Evolutionary conservation across 148 eudicot genomes (phyloP).

Genomic region (Beta vulgaris): DNA sequence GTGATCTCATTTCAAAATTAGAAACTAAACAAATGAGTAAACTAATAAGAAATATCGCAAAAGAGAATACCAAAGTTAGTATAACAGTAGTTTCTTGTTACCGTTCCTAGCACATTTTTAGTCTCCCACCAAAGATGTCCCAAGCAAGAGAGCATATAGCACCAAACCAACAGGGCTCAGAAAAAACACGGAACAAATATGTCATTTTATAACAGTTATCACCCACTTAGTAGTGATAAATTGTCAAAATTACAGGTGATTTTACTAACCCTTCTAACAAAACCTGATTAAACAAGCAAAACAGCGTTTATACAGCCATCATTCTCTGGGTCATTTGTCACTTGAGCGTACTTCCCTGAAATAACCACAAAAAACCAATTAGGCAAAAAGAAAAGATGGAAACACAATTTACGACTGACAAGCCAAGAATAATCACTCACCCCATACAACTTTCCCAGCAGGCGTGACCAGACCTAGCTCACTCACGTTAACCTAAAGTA

Average conservation of each 20-base stretch:
- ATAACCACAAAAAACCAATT: constrained; percentile 7
- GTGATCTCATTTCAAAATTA: too few relatives aligned
- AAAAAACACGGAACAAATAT: too few relatives aligned
- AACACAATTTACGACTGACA: background rate
- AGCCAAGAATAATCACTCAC: constrained; percentile 56
- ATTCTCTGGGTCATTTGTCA: constrained; percentile 95
- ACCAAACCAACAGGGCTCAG: too few relatives aligned
- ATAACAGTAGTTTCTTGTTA: too few relatives aligned
- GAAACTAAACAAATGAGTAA: too few relatives aligned
- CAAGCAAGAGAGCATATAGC: too few relatives aligned
- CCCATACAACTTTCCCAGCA: constrained; percentile 99
- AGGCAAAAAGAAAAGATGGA: background rate
- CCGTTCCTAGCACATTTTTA: too few relatives aligned
- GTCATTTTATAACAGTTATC: background rate
- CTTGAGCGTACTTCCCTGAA: constrained; percentile 95
- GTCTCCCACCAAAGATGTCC: too few relatives aligned
- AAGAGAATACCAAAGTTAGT: too few relatives aligned
- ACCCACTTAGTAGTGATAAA: background rate
- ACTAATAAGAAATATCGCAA: too few relatives aligned
- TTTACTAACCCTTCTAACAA: background rate
- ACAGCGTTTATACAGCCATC: constrained; percentile 96
- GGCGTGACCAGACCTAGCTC: constrained; percentile 97
- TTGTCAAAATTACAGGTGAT: background rate
- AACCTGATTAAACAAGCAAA: constrained; percentile 55
- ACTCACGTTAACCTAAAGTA: constrained; percentile 76